Conservation (phyloP, 1,139 yeast species). For the Eremothecium sinecaudum region DNA sequence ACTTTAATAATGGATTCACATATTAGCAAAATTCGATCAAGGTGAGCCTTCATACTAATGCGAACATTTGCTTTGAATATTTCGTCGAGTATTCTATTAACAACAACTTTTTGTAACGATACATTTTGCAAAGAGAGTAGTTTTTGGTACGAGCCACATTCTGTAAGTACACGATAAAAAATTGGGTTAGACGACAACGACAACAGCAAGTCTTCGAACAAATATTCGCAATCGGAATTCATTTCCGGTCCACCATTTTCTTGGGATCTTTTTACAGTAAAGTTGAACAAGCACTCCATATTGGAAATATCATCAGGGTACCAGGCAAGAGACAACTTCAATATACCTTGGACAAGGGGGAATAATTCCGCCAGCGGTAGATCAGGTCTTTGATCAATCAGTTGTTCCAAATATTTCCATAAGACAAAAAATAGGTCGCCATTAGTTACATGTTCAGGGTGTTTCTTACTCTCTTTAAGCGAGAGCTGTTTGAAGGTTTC, state of each 20-base stretch:
- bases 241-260: constrained; percentile 22
- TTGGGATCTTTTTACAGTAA: constrained; percentile 44
- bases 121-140: constrained; percentile 16
- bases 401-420: constrained; percentile 52
- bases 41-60: constrained; percentile 16
- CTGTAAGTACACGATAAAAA: constrained; percentile 15
- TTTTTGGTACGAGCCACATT: constrained; percentile 19
- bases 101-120: constrained; percentile 14
- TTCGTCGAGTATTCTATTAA: constrained; percentile 15
- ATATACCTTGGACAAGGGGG: constrained; percentile 53
- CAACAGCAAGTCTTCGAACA: constrained; percentile 17
- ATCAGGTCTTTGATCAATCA: constrained; percentile 52
- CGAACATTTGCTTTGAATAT: constrained; percentile 10
- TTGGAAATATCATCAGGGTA: constrained; percentile 55
- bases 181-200: constrained; percentile 10
- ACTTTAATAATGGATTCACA: constrained; percentile 17
- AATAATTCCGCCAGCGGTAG: constrained; percentile 58
- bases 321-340: constrained; percentile 55
- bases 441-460: constrained; percentile 11
- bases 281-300: constrained; percentile 52
- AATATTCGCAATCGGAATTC: constrained; percentile 15
- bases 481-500: constrained; percentile 8
- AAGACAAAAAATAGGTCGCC: constrained; percentile 46
- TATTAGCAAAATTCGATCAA: constrained; percentile 21
- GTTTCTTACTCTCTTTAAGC: constrained; percentile 10